Evolutionary conservation across 495 filamentous ascomycete genomes (phyloP), one percentile per base, ranked within the genome.

Genomic region (Podospora fimiseda): DNA sequence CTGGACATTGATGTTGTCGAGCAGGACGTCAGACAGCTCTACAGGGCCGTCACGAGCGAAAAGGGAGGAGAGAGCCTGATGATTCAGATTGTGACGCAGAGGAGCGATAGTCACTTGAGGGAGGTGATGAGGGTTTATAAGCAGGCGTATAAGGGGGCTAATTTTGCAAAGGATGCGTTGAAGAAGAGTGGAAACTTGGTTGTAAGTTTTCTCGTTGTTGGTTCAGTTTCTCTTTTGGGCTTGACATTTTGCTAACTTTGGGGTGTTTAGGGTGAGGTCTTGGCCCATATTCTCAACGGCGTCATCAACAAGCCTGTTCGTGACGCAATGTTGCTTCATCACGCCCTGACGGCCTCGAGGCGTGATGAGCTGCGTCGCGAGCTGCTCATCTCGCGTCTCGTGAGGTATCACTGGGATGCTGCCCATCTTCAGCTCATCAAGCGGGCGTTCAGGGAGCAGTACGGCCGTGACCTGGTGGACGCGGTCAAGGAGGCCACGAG

Each of bases 281-380:
- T 98, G 19, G 89, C 92, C 11, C 93, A 98, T 70, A 88, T 97
- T 55, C 87, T 98, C 63, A 96, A 96, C 70, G 93, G 94, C 61
- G 84, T 92, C 38, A 91, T 96, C 70, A 96, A 98, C 71, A 86
- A 88, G 43, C 90, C 93, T 30, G 86, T 95, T 56, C 91, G 93
- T 48, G 93, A 98, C 66, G 89, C 92, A 4, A 80, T 97, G 36
- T 85, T 98, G n/a, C 76, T 98, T 24, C 84, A 95, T 67, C 93
- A 98, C 71, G 91, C 93, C 3, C 80, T 96, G 36, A 80, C 79
- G 9, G 66, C 74, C 2, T 77, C 79, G 22, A 76, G 71, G 45
- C 72, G 74, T n/a, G 85, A 87, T 58, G 74, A 75, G 27, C 77
- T 89, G 48, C 81, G 89, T 27, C 81, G 82, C n/a, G 89, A 95